These are phyloP conservation scores for Asterella californica DNA, from an alignment of 225 moss, liverwort and hornwort genomes.

Conservation along the genomic window DNA sequence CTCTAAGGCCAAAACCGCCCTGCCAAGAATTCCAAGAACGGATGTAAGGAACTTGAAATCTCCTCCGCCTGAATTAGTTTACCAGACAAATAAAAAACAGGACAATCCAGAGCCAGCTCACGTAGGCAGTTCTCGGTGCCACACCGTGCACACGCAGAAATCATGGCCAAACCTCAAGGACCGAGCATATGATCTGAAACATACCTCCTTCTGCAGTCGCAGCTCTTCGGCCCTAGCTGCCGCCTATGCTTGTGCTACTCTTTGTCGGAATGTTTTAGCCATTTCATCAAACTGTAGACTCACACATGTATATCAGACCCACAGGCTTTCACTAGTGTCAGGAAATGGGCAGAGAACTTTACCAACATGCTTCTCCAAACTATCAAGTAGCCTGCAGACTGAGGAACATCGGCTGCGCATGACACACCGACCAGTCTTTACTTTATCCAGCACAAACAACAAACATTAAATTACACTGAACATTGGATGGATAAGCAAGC, in stretches of 20 bases:
- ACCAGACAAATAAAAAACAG: background rate
- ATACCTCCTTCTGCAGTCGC: constrained; percentile 69
- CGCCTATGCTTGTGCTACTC: constrained; percentile 95
- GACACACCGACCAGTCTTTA: background rate
- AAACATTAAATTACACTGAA: background rate
- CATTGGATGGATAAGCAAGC: background rate
- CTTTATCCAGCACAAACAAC: background rate
- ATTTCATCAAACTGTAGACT: constrained; percentile 68
- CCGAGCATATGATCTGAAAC: background rate
- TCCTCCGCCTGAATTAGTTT: too few relatives aligned
- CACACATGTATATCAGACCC: background rate
- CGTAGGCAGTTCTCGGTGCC: background rate
- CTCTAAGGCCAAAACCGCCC: constrained; percentile 75
- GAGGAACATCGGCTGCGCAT: background rate
- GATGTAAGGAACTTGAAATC: background rate
- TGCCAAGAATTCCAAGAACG: constrained; percentile 15
- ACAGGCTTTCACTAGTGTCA: background rate
- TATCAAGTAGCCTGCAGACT: background rate
- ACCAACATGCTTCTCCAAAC: background rate
- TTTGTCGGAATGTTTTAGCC: constrained; percentile 93
- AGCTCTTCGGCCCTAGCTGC: constrained; percentile 93
- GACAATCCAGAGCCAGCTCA: background rate
- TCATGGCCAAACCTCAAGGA: background rate
- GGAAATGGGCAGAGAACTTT: too few relatives aligned
- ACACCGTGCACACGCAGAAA: background rate